Evolutionary conservation across 495 filamentous ascomycete species (phyloP).

Genomic region (Neurospora sp.): DNA sequence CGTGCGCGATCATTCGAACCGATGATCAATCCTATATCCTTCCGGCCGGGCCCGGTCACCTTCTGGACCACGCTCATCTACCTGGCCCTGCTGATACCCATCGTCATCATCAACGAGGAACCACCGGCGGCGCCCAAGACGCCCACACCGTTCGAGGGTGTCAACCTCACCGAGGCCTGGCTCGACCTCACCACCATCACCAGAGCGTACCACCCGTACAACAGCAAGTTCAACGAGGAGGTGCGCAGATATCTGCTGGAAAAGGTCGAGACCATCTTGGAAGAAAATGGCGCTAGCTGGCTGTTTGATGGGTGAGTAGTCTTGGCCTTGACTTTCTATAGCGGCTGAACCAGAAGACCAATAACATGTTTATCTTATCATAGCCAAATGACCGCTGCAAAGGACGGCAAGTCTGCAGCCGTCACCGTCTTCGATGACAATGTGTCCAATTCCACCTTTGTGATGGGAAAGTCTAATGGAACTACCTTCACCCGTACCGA

Average conservation of each 20-base stretch:
- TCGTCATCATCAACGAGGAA: constrained; percentile 64
- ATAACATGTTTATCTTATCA: background rate
- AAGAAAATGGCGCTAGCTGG: constrained; percentile 39
- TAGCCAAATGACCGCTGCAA: background rate
- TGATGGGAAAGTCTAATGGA: constrained; percentile 8
- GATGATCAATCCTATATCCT: constrained; percentile 39
- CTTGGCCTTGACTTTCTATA: constrained; percentile 2
- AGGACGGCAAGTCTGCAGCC: constrained; percentile 8
- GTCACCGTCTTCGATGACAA: constrained; percentile 70
- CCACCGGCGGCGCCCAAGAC: constrained; percentile 60
- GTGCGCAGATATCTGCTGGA: constrained; percentile 66
- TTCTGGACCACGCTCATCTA: constrained; percentile 62
- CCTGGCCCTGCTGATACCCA: constrained; percentile 54
- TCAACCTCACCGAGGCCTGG: constrained; percentile 82
- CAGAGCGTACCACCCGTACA: constrained; percentile 77
- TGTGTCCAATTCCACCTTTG: constrained; percentile 62
- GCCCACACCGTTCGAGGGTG: constrained; percentile 22
- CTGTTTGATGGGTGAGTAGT: constrained; percentile 16
- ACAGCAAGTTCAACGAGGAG: constrained; percentile 71
- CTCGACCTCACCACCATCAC: constrained; percentile 66
- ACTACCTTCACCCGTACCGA: background rate
- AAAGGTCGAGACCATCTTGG: constrained; percentile 58
- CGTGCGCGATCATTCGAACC: background rate
- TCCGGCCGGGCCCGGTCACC: constrained; percentile 56
- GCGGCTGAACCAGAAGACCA: background rate